Evolutionary conservation across 306 rosid species (phyloP).

Genomic region (Vigna unguiculata): DNA sequence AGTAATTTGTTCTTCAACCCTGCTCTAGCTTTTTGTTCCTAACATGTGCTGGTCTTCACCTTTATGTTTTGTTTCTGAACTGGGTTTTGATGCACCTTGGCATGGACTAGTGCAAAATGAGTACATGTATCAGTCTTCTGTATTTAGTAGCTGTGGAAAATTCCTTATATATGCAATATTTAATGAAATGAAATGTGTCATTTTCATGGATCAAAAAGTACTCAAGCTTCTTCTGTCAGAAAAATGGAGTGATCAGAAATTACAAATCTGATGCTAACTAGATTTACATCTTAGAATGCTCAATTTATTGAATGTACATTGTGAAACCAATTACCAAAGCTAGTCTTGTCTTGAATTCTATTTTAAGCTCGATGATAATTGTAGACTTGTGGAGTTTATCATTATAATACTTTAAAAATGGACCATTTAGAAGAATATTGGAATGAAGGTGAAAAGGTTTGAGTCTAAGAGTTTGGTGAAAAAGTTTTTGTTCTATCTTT

Average conservation of each 20-base stretch:
- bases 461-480: not conserved
- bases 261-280: not conserved
- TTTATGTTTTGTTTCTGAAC: not conserved
- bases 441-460: not conserved
- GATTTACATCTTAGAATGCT: not conserved
- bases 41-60: not conserved
- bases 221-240: not conserved
- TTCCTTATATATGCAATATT: slow-evolving; percentile 18
- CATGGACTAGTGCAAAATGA: not conserved
- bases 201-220: not conserved
- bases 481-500: not conserved
- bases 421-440: not conserved
- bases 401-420: not conserved
- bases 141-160: slow-evolving; percentile 1
- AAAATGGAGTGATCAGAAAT: not conserved
- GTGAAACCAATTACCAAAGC: not conserved
- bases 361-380: not conserved
- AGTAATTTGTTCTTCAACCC: slow-evolving; percentile 1
- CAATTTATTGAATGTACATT: not conserved
- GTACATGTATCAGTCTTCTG: not conserved
- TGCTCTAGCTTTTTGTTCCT: slow-evolving; percentile 10
- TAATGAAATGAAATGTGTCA: slow-evolving; percentile 10
- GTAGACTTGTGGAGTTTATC: not conserved
- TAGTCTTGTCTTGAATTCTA: not conserved
- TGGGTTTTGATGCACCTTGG: not conserved